Percentiles rank a stretch among this genome's conserved stretches.
Evolutionary conservation across 768 basidiomycete species (phyloP).

Genomic region (Atractiella rhizophila): DNA sequence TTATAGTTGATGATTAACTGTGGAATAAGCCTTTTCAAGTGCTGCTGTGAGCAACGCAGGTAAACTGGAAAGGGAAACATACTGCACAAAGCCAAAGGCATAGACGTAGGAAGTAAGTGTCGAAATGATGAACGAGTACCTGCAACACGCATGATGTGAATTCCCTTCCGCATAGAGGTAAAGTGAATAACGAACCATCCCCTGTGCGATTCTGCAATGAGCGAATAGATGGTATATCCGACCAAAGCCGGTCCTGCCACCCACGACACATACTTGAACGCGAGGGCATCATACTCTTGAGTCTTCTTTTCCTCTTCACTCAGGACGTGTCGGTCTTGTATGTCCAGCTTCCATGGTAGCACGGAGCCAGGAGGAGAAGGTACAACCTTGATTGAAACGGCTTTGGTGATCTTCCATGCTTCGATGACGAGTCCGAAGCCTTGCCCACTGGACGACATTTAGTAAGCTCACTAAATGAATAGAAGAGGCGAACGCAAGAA

Average conservation of each 20-base stretch:
- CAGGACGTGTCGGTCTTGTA: constrained; percentile 91
- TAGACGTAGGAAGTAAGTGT: constrained; percentile 36
- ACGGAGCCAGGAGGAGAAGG: constrained; percentile 36
- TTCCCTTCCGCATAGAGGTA: constrained; percentile 26
- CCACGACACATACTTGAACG: constrained; percentile 84
- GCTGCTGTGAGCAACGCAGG: background rate
- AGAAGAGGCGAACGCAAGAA: constrained; percentile 31
- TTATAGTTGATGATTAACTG: constrained; percentile 73
- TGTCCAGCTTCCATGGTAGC: constrained; percentile 52
- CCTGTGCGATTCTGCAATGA: constrained; percentile 23
- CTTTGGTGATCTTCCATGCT: constrained; percentile 63
- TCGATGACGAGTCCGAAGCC: constrained; percentile 28
- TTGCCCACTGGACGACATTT: background rate
- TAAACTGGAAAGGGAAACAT: constrained; percentile 13
- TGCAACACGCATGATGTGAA: background rate
- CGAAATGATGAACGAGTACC: background rate
- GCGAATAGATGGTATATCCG: constrained; percentile 37
- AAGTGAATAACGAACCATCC: constrained; percentile 90
- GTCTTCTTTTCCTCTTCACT: constrained; percentile 93
- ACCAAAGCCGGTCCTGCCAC: constrained; percentile 46
- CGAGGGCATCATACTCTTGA: constrained; percentile 79
- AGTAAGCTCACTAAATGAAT: background rate
- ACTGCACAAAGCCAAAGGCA: constrained; percentile 87
- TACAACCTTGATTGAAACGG: constrained; percentile 57
- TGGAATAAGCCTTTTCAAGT: constrained; percentile 1